Percentiles rank a stretch among this genome's conserved stretches.
Evolutionary conservation across 345 rosid genomes (phyloP).

Genomic region (Eutrema japonicum): DNA sequence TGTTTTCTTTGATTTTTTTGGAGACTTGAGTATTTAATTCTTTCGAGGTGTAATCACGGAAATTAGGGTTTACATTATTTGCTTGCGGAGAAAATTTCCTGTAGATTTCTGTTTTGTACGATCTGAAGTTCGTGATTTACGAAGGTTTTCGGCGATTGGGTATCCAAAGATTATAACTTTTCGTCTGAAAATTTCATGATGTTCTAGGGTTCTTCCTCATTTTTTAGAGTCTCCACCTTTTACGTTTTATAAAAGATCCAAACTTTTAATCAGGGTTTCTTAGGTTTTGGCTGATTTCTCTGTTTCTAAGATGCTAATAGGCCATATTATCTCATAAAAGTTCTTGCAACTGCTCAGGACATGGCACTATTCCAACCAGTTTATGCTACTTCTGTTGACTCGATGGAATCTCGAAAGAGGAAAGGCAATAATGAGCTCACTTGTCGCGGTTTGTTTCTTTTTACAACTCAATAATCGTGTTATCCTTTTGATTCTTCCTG

Average conservation of each 20-base stretch:
- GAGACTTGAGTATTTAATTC: background rate
- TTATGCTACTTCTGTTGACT: background rate
- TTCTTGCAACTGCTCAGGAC: constrained; percentile 11
- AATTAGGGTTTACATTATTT: constrained; percentile 7
- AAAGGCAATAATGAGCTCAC: background rate
- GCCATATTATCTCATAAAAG: background rate
- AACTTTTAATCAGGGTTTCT: background rate
- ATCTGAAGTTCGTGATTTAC: background rate
- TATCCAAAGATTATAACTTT: constrained; percentile 13
- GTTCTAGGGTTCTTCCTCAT: background rate
- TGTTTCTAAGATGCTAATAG: background rate
- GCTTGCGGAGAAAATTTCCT: constrained; percentile 7
- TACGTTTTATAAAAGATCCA: background rate
- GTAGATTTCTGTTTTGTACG: background rate
- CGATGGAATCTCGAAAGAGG: constrained; percentile 31
- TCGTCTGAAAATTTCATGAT: background rate
- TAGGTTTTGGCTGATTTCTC: background rate
- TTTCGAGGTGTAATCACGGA: background rate
- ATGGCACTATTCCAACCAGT: constrained; percentile 2
- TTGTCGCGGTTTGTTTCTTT: background rate
- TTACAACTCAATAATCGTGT: background rate
- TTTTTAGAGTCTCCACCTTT: background rate
- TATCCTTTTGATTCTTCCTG: background rate
- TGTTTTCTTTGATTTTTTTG: background rate
- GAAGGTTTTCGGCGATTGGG: background rate